Evolutionary conservation across 2,329 filamentous ascomycete species (phyloP).

Genomic region (Waltergamsia citrina): DNA sequence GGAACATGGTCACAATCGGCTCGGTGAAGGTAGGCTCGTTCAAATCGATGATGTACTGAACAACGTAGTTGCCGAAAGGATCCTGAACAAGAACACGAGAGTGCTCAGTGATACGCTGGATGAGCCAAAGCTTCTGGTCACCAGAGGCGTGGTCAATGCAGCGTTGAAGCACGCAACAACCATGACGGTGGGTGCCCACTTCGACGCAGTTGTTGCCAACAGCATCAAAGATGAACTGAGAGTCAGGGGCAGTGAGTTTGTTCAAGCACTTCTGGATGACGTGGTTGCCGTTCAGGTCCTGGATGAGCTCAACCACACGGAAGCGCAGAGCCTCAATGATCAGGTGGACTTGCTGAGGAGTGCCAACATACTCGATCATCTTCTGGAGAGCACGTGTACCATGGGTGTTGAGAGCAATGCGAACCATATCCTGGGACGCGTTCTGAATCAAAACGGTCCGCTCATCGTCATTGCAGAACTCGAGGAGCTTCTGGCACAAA

Average conservation of each 20-base stretch:
- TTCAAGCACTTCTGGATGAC: constrained; percentile 99
- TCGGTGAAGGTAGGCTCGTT: constrained; percentile 83
- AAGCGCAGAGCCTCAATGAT: constrained; percentile 78
- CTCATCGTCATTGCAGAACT: constrained; percentile 92
- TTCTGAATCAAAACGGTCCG: constrained; percentile 89
- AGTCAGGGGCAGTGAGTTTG: constrained; percentile 74
- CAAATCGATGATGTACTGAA: constrained; percentile 96
- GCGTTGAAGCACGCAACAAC: constrained; percentile 94
- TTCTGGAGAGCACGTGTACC: constrained; percentile 95
- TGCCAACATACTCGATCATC: constrained; percentile 97
- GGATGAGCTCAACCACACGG: constrained; percentile 87
- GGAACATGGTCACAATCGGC: constrained; percentile 75
- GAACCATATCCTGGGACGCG: constrained; percentile 76
- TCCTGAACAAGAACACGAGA: constrained; percentile 89
- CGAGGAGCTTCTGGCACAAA: constrained; percentile 94
- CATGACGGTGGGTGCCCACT: constrained; percentile 93
- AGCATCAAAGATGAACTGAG: constrained; percentile 94
- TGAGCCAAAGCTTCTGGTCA: constrained; percentile 78
- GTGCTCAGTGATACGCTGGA: constrained; percentile 77
- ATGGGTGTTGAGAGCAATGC: constrained; percentile 93
- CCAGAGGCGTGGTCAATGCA: constrained; percentile 96
- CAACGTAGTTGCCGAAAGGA: constrained; percentile 96
- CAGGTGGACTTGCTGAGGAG: constrained; percentile 71
- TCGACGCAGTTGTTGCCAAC: constrained; percentile 80
- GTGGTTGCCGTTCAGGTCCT: constrained; percentile 96